A percentile compares a stretch with the other conserved stretches of the same genome.
Conservation (phyloP, 805 yeast genomes). For the Kodamaea jinghongensis region DNA sequence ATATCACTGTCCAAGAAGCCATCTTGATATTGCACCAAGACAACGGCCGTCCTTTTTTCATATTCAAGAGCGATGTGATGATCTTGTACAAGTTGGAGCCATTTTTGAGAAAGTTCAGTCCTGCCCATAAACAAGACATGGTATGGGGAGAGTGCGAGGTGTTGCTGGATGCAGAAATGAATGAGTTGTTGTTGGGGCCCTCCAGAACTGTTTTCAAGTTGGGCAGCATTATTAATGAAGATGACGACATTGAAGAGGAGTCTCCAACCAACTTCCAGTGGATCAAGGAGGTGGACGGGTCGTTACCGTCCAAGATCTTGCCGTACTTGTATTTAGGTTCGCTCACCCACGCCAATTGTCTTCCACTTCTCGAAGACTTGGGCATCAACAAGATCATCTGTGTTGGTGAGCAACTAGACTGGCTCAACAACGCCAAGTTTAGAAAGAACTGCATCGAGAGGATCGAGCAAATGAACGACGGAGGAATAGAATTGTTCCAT, state of each 20-base stretch:
- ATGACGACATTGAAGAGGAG: conserved; percentile 17
- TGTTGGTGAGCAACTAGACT: conserved; percentile 76
- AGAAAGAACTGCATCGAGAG: conserved; percentile 21
- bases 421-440: conserved; percentile 48
- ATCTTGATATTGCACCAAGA: conserved; percentile 58
- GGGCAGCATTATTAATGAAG: conserved; percentile 29
- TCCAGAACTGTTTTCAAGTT: conserved; percentile 14
- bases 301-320: conserved; percentile 79
- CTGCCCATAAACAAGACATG: conserved; percentile 25
- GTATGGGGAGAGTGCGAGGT: conserved; percentile 33
- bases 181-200: conserved; percentile 27
- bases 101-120: conserved; percentile 59
- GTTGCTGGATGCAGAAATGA: conserved; percentile 29
- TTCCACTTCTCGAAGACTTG: conserved; percentile 57
- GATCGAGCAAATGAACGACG: conserved; percentile 23
- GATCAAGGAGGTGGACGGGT: conserved; percentile 52
- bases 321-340: conserved; percentile 87
- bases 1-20: conserved; percentile 61
- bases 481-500: conserved; percentile 30
- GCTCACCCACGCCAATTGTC: conserved; percentile 72
- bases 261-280: conserved; percentile 20
- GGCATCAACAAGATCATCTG: conserved; percentile 76
- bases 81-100: conserved; percentile 64
- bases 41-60: conserved; percentile 76
- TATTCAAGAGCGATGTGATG: conserved; percentile 72